These are phyloP conservation scores for Lagenaria siceraria DNA, from an alignment of 306 rosid species.

Conservation along the genomic window DNA sequence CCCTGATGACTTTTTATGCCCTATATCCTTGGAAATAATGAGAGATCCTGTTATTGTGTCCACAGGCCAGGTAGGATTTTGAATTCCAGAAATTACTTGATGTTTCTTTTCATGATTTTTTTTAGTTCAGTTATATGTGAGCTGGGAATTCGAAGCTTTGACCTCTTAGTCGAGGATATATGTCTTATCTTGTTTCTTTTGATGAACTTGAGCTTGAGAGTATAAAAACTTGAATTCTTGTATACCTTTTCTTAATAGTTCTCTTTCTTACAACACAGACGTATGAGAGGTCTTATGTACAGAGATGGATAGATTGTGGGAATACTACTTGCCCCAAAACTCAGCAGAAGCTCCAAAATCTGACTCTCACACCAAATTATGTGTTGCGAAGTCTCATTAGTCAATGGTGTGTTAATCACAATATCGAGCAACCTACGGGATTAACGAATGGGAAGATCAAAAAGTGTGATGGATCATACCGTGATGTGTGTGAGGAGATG, in stretches of 20 bases:
- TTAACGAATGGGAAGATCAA: conserved; percentile 75
- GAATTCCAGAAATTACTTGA: background rate
- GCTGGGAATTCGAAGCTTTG: background rate
- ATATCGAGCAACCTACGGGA: conserved; percentile 76
- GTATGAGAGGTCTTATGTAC: conserved; percentile 86
- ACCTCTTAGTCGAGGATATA: background rate
- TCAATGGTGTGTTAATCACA: conserved; percentile 75
- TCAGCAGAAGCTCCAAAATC: conserved; percentile 81
- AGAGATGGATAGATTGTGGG: conserved; percentile 95
- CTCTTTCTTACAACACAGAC: conserved; percentile 37
- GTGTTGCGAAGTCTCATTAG: conserved; percentile 77
- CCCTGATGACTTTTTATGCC: conserved; percentile 93
- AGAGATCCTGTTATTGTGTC: conserved; percentile 97
- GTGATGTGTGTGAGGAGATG: conserved; percentile 75
- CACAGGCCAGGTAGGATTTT: conserved; percentile 76
- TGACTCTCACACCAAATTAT: conserved; percentile 81
- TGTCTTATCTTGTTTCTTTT: background rate
- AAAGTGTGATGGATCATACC: conserved; percentile 80
- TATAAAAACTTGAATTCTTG: background rate
- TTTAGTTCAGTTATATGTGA: background rate
- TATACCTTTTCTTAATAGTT: background rate
- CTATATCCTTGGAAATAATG: conserved; percentile 92
- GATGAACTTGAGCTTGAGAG: background rate
- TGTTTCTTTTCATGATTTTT: background rate
- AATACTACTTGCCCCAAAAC: conserved; percentile 89